Conservation (phyloP, 352 stramenopile species). For the Phytophthora tubulina region DNA sequence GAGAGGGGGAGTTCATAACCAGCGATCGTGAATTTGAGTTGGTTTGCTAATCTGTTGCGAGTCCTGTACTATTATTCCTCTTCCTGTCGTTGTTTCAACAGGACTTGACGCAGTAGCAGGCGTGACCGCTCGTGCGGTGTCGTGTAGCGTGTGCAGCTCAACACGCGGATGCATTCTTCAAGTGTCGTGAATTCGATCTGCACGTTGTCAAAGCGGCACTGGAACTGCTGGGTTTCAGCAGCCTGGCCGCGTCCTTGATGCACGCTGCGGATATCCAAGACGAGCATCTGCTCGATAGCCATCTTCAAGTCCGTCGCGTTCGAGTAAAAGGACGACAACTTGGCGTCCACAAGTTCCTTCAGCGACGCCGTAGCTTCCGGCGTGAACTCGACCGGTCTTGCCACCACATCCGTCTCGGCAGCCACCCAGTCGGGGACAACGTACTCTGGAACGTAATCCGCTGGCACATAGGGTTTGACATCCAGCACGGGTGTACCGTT, state of each 20-base stretch:
- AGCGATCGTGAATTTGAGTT: slow-evolving; percentile 25
- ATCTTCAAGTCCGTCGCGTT: slow-evolving; percentile 55
- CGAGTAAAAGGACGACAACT: slow-evolving; percentile 76
- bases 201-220: slow-evolving; percentile 81
- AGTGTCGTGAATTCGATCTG: slow-evolving; percentile 82
- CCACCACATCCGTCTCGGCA: slow-evolving; percentile 57
- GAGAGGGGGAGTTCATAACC: slow-evolving; percentile 22
- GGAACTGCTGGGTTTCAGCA: slow-evolving; percentile 64
- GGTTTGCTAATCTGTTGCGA: slow-evolving; percentile 15
- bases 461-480: slow-evolving; percentile 98
- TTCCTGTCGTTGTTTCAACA: slow-evolving; percentile 34
- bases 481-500: slow-evolving; percentile 98
- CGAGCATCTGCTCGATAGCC: slow-evolving; percentile 84
- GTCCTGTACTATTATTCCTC: slow-evolving; percentile 31
- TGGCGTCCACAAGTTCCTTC: slow-evolving; percentile 49
- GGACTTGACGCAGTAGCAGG: slow-evolving; percentile 31
- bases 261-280: slow-evolving; percentile 86
- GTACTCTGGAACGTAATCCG: slow-evolving; percentile 71
- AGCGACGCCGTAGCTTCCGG: slow-evolving; percentile 50
- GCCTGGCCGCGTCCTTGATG: slow-evolving; percentile 78
- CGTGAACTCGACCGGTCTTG: slow-evolving; percentile 67
- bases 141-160: slow-evolving; percentile 53
- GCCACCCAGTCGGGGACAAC: slow-evolving; percentile 77
- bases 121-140: slow-evolving; percentile 40
- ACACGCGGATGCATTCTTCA: slow-evolving; percentile 70